phyloP scores from a whole-genome alignment of 2,329 filamentous ascomycete species.

The Trichoderma atroviride region DNA sequence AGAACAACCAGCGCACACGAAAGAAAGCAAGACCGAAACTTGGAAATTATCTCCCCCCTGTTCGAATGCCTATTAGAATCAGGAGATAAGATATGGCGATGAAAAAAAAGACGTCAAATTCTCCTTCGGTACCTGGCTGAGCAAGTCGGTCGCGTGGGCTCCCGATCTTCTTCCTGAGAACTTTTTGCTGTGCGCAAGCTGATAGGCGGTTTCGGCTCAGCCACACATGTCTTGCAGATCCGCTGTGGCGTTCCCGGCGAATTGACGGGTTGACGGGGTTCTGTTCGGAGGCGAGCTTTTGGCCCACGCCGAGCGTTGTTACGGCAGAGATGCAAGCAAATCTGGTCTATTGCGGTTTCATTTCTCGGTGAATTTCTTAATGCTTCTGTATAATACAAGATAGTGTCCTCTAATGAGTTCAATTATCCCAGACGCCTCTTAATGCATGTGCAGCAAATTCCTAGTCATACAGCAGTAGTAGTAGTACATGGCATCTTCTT shows the following conservation, averaged over 20 bases:
- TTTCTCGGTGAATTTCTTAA: not conserved
- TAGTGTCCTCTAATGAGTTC: not conserved
- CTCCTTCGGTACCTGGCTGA: slow-evolving; percentile 16
- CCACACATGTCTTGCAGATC: slow-evolving; percentile 12
- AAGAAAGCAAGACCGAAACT: slow-evolving; percentile 11
- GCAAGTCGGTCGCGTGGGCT: slow-evolving; percentile 20
- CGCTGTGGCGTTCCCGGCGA: slow-evolving; percentile 19
- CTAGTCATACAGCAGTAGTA: slow-evolving; percentile 17
- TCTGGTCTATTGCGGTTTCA: not conserved
- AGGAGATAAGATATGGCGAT: not conserved
- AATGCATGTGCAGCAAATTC: slow-evolving; percentile 7
- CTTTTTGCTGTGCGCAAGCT: slow-evolving; percentile 18
- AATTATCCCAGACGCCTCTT: slow-evolving; percentile 1
- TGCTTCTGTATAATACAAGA: not conserved
- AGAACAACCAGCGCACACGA: not conserved
- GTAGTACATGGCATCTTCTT: not conserved
- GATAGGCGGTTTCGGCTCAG: slow-evolving; percentile 17
- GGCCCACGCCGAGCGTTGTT: not conserved
- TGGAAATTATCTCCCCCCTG: not conserved
- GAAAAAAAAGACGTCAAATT: not conserved
- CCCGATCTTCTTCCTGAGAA: slow-evolving; percentile 10
- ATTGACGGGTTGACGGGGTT: slow-evolving; percentile 8
- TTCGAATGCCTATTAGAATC: not conserved
- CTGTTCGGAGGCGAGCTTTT: not conserved
- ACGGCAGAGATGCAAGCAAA: not conserved